Percentiles rank a stretch among this genome's conserved stretches.
phyloP scores from a whole-genome alignment of 2,329 filamentous ascomycete species.

The Chrysoporthe austroafricana region DNA sequence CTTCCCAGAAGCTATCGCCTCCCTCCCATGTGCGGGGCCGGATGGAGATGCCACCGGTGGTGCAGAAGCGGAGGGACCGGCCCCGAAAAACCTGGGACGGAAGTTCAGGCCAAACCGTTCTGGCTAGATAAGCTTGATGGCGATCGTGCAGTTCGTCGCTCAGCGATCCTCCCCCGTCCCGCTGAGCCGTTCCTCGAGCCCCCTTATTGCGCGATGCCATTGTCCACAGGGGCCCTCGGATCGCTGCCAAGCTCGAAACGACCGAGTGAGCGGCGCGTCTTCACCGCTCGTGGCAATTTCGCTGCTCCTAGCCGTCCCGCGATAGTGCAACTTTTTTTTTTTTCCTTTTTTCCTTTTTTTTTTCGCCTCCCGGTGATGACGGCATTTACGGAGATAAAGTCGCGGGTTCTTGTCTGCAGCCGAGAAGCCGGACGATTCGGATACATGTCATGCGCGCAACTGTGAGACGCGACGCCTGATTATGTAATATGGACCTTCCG shows the following conservation, averaged over 20 bases:
- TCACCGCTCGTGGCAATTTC: neutral
- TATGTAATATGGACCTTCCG: neutral
- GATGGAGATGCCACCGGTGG: neutral
- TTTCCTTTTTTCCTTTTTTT: neutral
- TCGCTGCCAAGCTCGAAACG: neutral
- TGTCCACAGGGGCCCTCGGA: neutral
- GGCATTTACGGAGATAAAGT: neutral
- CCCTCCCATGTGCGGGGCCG: neutral
- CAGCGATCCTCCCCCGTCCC: neutral
- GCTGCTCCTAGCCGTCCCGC: no score
- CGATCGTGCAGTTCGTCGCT: neutral
- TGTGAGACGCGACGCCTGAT: neutral
- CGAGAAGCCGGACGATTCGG: neutral
- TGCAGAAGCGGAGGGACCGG: neutral
- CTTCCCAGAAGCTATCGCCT: neutral
- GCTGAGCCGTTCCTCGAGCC: neutral
- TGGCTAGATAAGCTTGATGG: constrained; percentile 5
- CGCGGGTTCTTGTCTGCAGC: neutral
- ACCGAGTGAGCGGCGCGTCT: no score
- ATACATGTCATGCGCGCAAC: neutral
- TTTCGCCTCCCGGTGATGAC: neutral
- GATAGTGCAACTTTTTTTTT: neutral
- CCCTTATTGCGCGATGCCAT: no score
- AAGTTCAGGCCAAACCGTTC: constrained; percentile 3
- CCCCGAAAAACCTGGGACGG: constrained; percentile 5